These are phyloP conservation scores for Ogataea haglerorum DNA, from an alignment of 805 yeast genomes.

Conservation along the genomic window DNA sequence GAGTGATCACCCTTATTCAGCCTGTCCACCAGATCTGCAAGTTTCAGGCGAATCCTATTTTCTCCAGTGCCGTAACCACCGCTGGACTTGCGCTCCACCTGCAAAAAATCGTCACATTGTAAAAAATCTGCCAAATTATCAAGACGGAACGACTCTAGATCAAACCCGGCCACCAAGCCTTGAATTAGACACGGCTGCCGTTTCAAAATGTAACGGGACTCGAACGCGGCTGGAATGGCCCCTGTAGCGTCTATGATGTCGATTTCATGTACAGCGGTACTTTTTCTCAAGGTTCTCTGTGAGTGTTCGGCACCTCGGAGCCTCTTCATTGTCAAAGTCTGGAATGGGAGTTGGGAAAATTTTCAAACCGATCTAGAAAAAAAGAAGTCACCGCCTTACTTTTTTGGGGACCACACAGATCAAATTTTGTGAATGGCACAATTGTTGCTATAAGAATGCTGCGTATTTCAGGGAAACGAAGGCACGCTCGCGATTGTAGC, in stretches of 20 bases:
- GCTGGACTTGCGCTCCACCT: constrained; percentile 54
- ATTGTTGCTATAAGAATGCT: not conserved
- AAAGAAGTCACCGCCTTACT: not conserved
- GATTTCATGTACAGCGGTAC: not conserved
- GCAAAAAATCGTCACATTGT: constrained; percentile 30
- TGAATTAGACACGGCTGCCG: constrained; percentile 51
- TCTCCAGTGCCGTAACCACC: constrained; percentile 72
- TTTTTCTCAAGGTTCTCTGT: not conserved
- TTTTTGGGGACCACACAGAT: constrained; percentile 1
- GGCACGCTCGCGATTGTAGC: no score
- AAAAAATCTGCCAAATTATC: constrained; percentile 38
- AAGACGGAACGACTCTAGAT: constrained; percentile 33
- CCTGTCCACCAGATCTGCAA: constrained; percentile 45
- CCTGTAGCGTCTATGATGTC: constrained; percentile 11
- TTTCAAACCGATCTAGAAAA: constrained; percentile 1
- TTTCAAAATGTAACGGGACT: constrained; percentile 35
- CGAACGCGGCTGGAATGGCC: constrained; percentile 32
- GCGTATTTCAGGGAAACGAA: not conserved
- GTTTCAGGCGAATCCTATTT: constrained; percentile 46
- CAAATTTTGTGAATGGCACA: not conserved
- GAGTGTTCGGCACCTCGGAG: not conserved
- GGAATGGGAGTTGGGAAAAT: not conserved
- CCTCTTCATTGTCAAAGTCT: constrained; percentile 1
- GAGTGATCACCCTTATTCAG: constrained; percentile 41
- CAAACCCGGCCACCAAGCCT: constrained; percentile 36